These are phyloP conservation scores for Aaosphaeria pasadenensis DNA, from an alignment of 2,329 filamentous ascomycete genomes.

Conservation along the genomic window DNA sequence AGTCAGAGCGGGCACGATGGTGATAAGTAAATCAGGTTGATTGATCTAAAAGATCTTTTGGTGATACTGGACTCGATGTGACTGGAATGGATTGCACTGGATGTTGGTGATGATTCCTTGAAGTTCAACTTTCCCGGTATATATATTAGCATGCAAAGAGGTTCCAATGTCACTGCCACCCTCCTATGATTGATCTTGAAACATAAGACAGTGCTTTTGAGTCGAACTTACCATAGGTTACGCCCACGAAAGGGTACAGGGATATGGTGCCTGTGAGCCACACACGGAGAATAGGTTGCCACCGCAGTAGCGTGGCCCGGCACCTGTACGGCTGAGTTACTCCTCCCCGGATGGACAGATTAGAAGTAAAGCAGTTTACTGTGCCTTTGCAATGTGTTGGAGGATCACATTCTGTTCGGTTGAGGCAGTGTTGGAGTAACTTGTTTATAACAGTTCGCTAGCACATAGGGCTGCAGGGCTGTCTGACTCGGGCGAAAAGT, in stretches of 20 bases:
- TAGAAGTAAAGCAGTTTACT: background rate
- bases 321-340: background rate
- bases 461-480: background rate
- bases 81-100: background rate
- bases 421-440: background rate
- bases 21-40: background rate
- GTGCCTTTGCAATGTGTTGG: background rate
- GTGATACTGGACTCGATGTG: background rate
- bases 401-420: background rate
- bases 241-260: background rate
- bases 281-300: background rate
- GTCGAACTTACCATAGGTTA: background rate
- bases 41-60: background rate
- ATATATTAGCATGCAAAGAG: conserved; percentile 3
- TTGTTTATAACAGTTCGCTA: background rate
- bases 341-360: background rate
- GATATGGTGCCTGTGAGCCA: background rate
- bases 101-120: background rate
- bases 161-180: conserved; percentile 3
- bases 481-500: background rate
- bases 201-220: background rate
- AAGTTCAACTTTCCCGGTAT: conserved; percentile 2
- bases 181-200: background rate
- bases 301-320: background rate
- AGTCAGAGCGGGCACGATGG: background rate